Percentiles rank a stretch among this genome's conserved stretches.
These are phyloP conservation scores for Symbiodinium pilosum DNA, from an alignment of 73 alveolate species.

Conservation along the genomic window DNA sequence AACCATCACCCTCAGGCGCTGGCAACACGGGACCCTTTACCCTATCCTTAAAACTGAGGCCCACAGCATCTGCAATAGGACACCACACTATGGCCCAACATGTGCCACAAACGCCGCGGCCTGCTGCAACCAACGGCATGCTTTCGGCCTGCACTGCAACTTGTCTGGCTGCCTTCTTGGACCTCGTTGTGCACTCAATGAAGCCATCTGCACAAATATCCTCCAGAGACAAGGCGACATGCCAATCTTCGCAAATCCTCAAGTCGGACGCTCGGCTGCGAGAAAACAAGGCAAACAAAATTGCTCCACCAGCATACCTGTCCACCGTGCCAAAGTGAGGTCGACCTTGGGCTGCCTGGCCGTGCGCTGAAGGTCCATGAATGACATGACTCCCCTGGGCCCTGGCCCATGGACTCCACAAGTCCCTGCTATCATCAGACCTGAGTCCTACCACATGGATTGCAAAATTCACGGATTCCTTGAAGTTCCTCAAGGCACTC, in stretches of 20 bases:
- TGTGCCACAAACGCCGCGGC: background rate
- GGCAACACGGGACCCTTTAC: background rate
- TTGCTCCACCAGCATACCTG: background rate
- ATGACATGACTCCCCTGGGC: background rate
- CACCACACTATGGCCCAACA: background rate
- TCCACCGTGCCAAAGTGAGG: background rate
- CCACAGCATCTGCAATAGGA: background rate
- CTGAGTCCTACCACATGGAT: background rate
- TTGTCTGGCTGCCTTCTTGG: background rate
- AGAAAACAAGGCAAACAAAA: background rate
- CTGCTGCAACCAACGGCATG: conserved; percentile 17
- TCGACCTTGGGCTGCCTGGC: background rate
- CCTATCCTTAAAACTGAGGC: background rate
- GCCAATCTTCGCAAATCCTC: background rate
- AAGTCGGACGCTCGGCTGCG: background rate
- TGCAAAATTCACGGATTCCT: background rate
- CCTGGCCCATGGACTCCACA: background rate
- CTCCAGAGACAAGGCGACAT: background rate
- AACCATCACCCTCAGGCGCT: background rate
- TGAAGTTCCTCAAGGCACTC: background rate
- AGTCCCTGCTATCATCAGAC: no score
- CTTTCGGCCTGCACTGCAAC: background rate
- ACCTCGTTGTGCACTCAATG: background rate
- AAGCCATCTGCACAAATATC: background rate
- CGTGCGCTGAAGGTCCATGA: background rate